Conservation (phyloP, 768 basidiomycete species). For the Porphyrellus cyaneotinctus region DNA sequence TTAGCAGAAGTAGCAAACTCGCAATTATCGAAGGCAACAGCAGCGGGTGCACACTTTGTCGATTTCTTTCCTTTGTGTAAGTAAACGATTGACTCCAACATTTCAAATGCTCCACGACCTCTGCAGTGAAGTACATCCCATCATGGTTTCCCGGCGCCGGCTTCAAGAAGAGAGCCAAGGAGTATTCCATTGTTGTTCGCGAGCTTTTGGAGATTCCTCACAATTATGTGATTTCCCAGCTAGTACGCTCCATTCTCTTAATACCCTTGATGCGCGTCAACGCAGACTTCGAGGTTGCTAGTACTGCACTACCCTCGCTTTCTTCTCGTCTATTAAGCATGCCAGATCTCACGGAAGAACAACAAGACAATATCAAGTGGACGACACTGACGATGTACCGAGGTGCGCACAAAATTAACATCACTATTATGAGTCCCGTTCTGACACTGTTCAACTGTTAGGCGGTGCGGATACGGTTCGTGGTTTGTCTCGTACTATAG, state of each 20-base stretch:
- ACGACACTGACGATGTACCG: constrained; percentile 8
- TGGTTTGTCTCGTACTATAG: constrained; percentile 17
- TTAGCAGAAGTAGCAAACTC: constrained; percentile 27
- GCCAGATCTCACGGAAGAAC: constrained; percentile 9
- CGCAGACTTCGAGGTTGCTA: constrained; percentile 6
- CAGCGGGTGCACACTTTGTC: constrained; percentile 7
- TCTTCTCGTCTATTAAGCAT: constrained; percentile 9
- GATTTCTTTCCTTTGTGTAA: constrained; percentile 19
- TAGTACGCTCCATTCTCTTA: constrained; percentile 4
- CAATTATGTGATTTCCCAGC: constrained; percentile 8
- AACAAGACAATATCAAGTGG: constrained; percentile 19
- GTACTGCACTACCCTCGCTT: constrained; percentile 14
- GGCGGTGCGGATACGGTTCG: constrained; percentile 27
- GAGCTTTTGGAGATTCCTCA: constrained; percentile 12
- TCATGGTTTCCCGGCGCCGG: constrained; percentile 22
- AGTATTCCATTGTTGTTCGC: constrained; percentile 5
- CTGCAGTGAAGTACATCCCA: constrained; percentile 24
- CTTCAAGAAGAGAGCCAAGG: constrained; percentile 14
- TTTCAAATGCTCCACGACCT: neutral
- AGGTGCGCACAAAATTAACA: constrained; percentile 1
- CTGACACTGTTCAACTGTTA: neutral
- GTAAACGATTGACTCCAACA: neutral
- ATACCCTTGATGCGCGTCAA: neutral
- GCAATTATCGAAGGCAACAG: constrained; percentile 14
- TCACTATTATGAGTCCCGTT: too few relatives aligned